A percentile compares a stretch with the other conserved stretches of the same genome.
Conservation (phyloP, 768 basidiomycete genomes). For the Postia placenta region DNA sequence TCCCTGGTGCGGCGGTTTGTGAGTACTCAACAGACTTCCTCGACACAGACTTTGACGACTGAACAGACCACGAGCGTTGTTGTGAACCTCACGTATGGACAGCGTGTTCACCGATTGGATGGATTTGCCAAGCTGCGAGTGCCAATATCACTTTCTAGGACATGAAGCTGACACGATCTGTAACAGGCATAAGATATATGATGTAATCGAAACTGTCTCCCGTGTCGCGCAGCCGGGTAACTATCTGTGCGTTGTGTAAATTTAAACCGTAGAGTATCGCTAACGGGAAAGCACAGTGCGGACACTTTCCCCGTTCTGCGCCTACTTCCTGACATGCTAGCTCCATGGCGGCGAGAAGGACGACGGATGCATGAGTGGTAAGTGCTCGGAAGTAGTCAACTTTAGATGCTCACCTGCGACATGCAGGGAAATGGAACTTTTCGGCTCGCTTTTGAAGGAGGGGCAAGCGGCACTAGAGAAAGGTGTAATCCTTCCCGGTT, state of each 20-base stretch:
- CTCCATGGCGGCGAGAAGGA: slow-evolving; percentile 21
- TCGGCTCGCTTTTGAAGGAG: not conserved
- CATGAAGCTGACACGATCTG: not conserved
- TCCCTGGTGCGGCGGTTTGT: slow-evolving; percentile 24
- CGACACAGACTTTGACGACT: not conserved
- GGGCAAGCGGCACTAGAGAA: not conserved
- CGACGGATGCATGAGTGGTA: slow-evolving; percentile 23
- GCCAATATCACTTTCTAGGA: not conserved
- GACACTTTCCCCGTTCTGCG: slow-evolving; percentile 24
- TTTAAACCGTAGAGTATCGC: not conserved
- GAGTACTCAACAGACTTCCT: slow-evolving; percentile 3
- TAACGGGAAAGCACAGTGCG: not conserved
- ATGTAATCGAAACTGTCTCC: slow-evolving; percentile 20
- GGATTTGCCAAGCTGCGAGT: too few species aligned
- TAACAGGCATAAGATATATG: slow-evolving; percentile 19
- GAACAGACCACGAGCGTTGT: not conserved
- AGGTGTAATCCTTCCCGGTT: not conserved
- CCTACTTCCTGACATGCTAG: slow-evolving; percentile 21
- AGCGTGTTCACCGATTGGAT: slow-evolving; percentile 1
- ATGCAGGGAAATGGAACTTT: slow-evolving; percentile 5
- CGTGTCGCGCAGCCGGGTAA: slow-evolving; percentile 22
- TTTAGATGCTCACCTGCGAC: not conserved
- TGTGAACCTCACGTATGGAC: slow-evolving; percentile 1
- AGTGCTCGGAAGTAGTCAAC: not conserved
- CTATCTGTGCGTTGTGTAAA: slow-evolving; percentile 15